Conservation (phyloP, 352 stramenopile species). For the Globisporangium lucens region DNA sequence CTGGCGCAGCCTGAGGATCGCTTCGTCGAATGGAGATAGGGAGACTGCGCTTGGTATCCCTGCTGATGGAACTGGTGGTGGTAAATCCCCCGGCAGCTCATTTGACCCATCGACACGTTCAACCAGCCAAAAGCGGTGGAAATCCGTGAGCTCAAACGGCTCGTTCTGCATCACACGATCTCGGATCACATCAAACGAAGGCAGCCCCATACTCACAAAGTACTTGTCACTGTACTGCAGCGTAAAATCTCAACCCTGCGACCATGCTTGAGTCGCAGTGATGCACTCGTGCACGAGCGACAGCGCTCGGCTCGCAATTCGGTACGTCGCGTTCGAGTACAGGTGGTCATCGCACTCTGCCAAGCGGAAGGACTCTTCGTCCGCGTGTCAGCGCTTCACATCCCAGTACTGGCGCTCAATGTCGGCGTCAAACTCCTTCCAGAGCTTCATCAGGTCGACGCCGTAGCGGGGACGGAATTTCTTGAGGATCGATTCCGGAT, state of each 20-base stretch:
- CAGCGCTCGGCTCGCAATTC: constrained; percentile 2
- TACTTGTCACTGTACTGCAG: constrained; percentile 1
- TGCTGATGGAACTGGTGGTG: too few species aligned
- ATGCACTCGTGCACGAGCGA: constrained; percentile 5
- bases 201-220: constrained; percentile 5
- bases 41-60: not conserved
- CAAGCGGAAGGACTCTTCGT: constrained; percentile 3
- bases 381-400: not conserved
- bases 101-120: constrained; percentile 1
- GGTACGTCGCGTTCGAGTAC: constrained; percentile 2
- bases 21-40: constrained; percentile 6
- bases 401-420: constrained; percentile 9
- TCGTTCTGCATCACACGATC: constrained; percentile 1
- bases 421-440: not conserved
- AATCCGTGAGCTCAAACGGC: constrained; percentile 2
- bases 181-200: not conserved
- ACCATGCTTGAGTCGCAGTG: not conserved
- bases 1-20: not conserved
- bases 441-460: constrained; percentile 3
- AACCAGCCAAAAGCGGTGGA: constrained; percentile 4
- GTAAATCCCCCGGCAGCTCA: not conserved
- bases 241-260: not conserved
- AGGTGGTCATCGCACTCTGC: constrained; percentile 1
- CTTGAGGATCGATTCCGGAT: constrained; percentile 9
- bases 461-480: constrained; percentile 6